Percentiles rank a stretch among this genome's conserved stretches.
phyloP scores from a whole-genome alignment of 108 stramenopile genomes.

The Discostella stelligeroides region DNA sequence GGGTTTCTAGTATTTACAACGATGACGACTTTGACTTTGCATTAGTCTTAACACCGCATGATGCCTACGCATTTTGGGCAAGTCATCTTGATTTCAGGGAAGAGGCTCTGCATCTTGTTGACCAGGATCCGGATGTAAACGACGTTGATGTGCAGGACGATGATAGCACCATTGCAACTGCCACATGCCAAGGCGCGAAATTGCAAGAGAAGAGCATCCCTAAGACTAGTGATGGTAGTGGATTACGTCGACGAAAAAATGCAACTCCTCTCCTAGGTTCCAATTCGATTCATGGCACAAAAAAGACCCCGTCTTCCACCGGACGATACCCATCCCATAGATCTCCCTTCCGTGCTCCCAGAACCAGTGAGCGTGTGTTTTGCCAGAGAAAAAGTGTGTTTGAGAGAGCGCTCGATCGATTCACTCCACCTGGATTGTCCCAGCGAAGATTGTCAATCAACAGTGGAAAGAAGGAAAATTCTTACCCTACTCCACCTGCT shows the following conservation, averaged over 20 bases:
- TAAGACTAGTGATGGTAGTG: conserved; percentile 32
- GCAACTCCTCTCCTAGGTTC: conserved; percentile 24
- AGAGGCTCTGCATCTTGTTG: conserved; percentile 66
- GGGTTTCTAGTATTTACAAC: conserved; percentile 47
- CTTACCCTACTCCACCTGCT: conserved; percentile 16
- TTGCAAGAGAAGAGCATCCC: conserved; percentile 1
- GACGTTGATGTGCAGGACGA: conserved; percentile 38
- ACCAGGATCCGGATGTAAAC: conserved; percentile 33
- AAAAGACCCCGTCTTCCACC: conserved; percentile 30
- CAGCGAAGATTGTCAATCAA: conserved; percentile 9
- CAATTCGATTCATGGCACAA: conserved; percentile 7
- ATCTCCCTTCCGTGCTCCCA: conserved; percentile 25
- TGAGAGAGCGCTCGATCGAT: conserved; percentile 42
- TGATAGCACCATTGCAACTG: conserved; percentile 43
- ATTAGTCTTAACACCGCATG: conserved; percentile 74
- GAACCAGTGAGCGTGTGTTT: conserved; percentile 32
- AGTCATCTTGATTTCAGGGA: conserved; percentile 81
- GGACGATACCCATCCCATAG: conserved; percentile 22
- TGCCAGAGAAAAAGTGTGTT: conserved; percentile 50
- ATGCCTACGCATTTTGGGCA: conserved; percentile 80
- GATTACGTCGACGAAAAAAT: conserved; percentile 39
- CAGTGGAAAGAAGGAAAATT: conserved; percentile 13
- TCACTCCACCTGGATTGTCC: conserved; percentile 38
- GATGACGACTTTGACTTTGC: conserved; percentile 82
- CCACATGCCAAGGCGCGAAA: conserved; percentile 18